Conservation (phyloP, 129 eudicot genomes). For the Tagetes patula region DNA sequence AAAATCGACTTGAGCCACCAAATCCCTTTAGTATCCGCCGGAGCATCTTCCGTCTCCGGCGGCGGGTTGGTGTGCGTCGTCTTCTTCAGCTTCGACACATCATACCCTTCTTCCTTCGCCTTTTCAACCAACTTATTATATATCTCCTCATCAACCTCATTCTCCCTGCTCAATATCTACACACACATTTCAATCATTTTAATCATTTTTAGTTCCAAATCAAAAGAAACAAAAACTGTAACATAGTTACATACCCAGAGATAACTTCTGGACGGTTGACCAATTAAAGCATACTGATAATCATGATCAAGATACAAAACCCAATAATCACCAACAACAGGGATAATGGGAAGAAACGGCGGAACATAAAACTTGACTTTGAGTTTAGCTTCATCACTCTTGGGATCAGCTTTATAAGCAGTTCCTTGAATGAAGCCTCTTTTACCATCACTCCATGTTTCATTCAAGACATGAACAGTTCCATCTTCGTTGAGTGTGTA, state of each 20-base stretch:
- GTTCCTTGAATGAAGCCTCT: conserved; percentile 68
- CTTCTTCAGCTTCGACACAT: conserved; percentile 77
- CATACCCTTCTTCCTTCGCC: conserved; percentile 79
- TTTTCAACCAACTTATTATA: conserved; percentile 62
- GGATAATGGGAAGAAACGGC: conserved; percentile 82
- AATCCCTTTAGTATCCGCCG: conserved; percentile 67
- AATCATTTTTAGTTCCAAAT: background rate
- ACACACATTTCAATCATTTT: background rate
- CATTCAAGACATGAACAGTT: conserved; percentile 65
- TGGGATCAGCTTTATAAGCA: conserved; percentile 78
- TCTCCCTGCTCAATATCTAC: conserved; percentile 70
- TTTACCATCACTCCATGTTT: conserved; percentile 82
- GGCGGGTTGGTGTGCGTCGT: conserved; percentile 74
- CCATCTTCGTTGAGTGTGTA: conserved; percentile 68
- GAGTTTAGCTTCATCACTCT: conserved; percentile 84
- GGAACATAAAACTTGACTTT: conserved; percentile 91
- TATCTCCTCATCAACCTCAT: conserved; percentile 60
- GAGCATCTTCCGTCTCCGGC: conserved; percentile 54
- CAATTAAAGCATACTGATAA: conserved; percentile 77
- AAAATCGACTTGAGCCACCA: conserved; percentile 90
- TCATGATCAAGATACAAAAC: conserved; percentile 62
- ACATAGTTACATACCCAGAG: conserved; percentile 48
- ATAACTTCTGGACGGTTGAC: conserved; percentile 66
- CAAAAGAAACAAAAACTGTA: background rate
- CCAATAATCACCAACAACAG: conserved; percentile 89